These are phyloP conservation scores for Candida silvicultrix DNA, from an alignment of 805 yeast genomes.

Conservation along the genomic window DNA sequence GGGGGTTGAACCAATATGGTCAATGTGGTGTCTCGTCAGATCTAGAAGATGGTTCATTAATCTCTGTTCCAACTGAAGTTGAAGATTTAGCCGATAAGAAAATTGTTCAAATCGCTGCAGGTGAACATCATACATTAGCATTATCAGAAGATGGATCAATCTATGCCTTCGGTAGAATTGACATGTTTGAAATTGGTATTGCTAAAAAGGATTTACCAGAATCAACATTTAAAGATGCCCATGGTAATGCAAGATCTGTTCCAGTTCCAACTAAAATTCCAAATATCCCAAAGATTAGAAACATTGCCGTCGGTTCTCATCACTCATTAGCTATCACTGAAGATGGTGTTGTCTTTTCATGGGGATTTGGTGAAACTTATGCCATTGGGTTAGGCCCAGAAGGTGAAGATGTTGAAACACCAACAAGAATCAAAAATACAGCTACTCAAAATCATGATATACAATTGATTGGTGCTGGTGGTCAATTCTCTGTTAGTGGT, in stretches of 20 bases:
- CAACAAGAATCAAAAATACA: conserved; percentile 87
- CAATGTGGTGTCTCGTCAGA: conserved; percentile 84
- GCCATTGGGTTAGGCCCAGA: conserved; percentile 92
- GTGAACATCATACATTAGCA: conserved; percentile 91
- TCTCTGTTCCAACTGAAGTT: conserved; percentile 71
- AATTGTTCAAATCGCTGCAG: conserved; percentile 68
- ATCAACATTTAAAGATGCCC: conserved; percentile 68
- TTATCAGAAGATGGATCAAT: conserved; percentile 67
- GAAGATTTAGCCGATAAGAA: conserved; percentile 52
- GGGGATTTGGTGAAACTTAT: conserved; percentile 98
- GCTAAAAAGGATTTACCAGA: conserved; percentile 59
- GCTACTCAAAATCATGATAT: conserved; percentile 83
- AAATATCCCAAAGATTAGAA: conserved; percentile 49
- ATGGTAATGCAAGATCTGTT: conserved; percentile 75
- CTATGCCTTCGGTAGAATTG: conserved; percentile 84
- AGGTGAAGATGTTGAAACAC: conserved; percentile 80
- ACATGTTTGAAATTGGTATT: conserved; percentile 90
- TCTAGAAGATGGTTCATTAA: conserved; percentile 79
- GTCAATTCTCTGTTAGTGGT: conserved; percentile 89
- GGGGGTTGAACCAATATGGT: conserved; percentile 98
- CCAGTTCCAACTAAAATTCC: conserved; percentile 75
- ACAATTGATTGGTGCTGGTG: conserved; percentile 81
- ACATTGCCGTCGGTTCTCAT: conserved; percentile 81
- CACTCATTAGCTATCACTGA: conserved; percentile 82
- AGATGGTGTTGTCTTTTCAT: conserved; percentile 82